phyloP scores from a whole-genome alignment of 225 moss, liverwort and hornwort species.

The Marchantia polymorpha region DNA sequence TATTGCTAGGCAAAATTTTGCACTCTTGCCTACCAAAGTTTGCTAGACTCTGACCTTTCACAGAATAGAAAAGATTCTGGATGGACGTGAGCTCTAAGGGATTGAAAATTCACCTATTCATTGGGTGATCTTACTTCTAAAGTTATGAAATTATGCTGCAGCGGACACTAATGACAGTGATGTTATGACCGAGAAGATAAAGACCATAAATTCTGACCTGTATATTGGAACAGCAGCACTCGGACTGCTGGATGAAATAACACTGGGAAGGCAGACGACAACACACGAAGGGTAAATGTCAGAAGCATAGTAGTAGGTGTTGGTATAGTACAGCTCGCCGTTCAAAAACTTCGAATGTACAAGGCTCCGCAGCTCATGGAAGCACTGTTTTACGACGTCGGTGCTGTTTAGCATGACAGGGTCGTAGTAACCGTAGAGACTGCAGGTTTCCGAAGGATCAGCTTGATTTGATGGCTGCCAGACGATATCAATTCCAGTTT shows the following conservation, averaged over 20 bases:
- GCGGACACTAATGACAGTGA: too few relatives aligned
- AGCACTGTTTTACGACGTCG: neutral
- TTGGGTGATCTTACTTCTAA: too few relatives aligned
- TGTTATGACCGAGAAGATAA: too few relatives aligned
- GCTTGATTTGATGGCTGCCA: neutral
- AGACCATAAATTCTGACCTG: too few relatives aligned
- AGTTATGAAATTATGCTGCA: too few relatives aligned
- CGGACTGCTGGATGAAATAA: neutral
- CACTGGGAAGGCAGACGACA: neutral
- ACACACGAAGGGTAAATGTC: neutral
- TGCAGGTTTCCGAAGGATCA: neutral
- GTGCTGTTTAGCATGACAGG: neutral
- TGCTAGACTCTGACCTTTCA: too few relatives aligned
- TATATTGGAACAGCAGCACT: neutral
- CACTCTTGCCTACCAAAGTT: too few relatives aligned
- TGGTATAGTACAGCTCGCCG: neutral
- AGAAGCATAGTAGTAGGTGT: conserved; percentile 1
- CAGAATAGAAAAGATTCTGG: too few relatives aligned
- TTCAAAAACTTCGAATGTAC: neutral
- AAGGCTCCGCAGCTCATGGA: neutral
- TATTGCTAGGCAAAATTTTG: too few relatives aligned
- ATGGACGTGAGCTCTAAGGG: too few relatives aligned
- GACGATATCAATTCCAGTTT: conserved; percentile 2
- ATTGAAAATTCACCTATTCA: too few relatives aligned
- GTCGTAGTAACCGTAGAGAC: neutral